A percentile compares a stretch with the other conserved stretches of the same genome.
These are phyloP conservation scores for Astrothelium macrocarpum DNA, from an alignment of 495 filamentous ascomycete genomes.

Conservation along the genomic window DNA sequence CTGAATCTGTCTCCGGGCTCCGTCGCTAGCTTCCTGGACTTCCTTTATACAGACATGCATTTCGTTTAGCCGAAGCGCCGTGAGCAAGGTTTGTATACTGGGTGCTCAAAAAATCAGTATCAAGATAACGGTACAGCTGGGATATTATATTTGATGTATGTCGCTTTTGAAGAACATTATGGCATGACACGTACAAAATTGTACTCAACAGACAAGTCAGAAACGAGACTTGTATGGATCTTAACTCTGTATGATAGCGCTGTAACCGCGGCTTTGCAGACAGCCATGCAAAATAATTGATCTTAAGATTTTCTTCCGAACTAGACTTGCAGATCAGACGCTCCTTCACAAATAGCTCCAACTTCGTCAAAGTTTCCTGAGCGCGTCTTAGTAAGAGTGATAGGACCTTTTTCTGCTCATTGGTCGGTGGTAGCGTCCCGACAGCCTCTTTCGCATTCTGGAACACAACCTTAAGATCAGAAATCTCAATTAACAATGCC, in stretches of 20 bases:
- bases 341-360: not conserved
- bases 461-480: not conserved
- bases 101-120: not conserved
- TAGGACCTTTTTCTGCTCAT: not conserved
- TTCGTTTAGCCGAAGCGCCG: not conserved
- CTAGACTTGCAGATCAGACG: not conserved
- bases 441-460: not conserved
- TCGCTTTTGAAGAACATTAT: not conserved
- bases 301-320: not conserved
- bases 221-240: not conserved
- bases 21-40: not conserved
- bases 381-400: not conserved
- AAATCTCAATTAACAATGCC: not conserved
- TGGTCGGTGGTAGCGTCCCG: not conserved
- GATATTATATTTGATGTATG: not conserved
- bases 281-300: not conserved
- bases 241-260: not conserved
- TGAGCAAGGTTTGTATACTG: not conserved
- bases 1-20: not conserved
- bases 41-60: not conserved
- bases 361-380: not conserved
- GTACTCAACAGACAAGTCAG: not conserved
- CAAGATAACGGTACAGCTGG: not conserved
- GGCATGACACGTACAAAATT: not conserved
- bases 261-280: not conserved